A percentile compares a stretch with the other conserved stretches of the same genome.
These are phyloP conservation scores for Neurospora pannonica DNA, from an alignment of 495 filamentous ascomycete species.

Conservation along the genomic window DNA sequence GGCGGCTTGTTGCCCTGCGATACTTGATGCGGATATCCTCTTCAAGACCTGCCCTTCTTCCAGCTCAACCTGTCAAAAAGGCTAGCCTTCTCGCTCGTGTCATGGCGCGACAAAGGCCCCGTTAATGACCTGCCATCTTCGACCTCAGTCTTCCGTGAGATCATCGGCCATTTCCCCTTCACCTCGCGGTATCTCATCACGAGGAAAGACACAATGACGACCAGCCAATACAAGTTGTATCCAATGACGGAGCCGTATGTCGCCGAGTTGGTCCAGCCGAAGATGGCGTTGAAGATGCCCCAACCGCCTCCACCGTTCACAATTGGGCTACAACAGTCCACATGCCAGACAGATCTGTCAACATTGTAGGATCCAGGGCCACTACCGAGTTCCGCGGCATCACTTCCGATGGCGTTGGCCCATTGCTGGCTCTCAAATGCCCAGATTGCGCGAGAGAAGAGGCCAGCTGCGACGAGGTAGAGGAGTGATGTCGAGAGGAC, in stretches of 20 bases:
- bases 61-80: not conserved
- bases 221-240: constrained; percentile 84
- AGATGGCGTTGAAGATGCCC: constrained; percentile 78
- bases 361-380: constrained; percentile 89
- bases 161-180: constrained; percentile 56
- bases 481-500: constrained; percentile 74
- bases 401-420: constrained; percentile 59
- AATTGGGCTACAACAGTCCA: constrained; percentile 76
- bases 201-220: constrained; percentile 51
- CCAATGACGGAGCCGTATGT: constrained; percentile 75
- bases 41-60: not conserved
- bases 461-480: constrained; percentile 77
- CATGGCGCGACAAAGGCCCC: not conserved
- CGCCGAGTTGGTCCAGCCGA: constrained; percentile 85
- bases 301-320: constrained; percentile 70
- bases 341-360: constrained; percentile 76
- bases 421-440: constrained; percentile 56
- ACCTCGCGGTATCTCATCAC: constrained; percentile 58
- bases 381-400: constrained; percentile 62
- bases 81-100: not conserved
- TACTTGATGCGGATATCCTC: not conserved
- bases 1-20: not conserved
- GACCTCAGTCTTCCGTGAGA: constrained; percentile 25
- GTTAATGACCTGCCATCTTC: not conserved
- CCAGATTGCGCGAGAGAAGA: constrained; percentile 72